phyloP scores from a whole-genome alignment of 129 eudicot species.

The Scalesia atractyloides region DNA sequence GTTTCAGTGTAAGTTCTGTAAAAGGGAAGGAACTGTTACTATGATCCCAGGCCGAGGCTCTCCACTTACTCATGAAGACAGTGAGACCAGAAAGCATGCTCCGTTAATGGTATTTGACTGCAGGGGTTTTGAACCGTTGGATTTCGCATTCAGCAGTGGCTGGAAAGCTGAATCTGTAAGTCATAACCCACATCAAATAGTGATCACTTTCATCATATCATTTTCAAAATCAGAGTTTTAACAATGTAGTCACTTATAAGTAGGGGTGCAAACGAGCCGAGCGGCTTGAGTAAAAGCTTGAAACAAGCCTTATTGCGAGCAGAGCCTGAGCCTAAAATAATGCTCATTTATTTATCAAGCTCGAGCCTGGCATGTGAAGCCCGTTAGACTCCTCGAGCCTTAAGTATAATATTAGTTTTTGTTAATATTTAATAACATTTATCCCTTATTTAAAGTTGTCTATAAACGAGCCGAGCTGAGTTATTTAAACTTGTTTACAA shows the following conservation, averaged over 20 bases:
- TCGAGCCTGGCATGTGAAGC: too few relatives aligned
- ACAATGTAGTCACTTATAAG: not conserved
- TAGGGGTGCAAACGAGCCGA: too few relatives aligned
- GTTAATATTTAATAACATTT: too few relatives aligned
- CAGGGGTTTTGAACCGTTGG: conserved; percentile 87
- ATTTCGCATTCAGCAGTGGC: conserved; percentile 63
- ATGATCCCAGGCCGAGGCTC: conserved; percentile 75
- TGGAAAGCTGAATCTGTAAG: conserved; percentile 94
- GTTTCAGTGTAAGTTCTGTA: conserved; percentile 89
- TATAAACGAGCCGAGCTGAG: too few relatives aligned
- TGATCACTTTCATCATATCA: not conserved
- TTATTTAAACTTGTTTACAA: too few relatives aligned
- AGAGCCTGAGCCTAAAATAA: not conserved
- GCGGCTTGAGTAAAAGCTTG: too few relatives aligned
- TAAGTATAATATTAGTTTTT: too few relatives aligned
- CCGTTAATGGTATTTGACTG: conserved; percentile 90
- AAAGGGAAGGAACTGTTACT: conserved; percentile 74
- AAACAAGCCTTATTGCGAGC: not conserved
- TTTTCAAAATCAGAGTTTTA: not conserved
- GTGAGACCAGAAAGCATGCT: conserved; percentile 55
- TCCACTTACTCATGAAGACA: conserved; percentile 52
- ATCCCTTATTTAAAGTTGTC: too few relatives aligned
- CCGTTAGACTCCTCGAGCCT: too few relatives aligned
- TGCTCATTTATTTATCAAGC: too few relatives aligned
- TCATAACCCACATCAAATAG: not conserved